Percentiles rank a stretch among this genome's conserved stretches.
These are phyloP conservation scores for Takashimella koratensis DNA, from an alignment of 1,284 basidiomycete genomes.

Conservation along the genomic window DNA sequence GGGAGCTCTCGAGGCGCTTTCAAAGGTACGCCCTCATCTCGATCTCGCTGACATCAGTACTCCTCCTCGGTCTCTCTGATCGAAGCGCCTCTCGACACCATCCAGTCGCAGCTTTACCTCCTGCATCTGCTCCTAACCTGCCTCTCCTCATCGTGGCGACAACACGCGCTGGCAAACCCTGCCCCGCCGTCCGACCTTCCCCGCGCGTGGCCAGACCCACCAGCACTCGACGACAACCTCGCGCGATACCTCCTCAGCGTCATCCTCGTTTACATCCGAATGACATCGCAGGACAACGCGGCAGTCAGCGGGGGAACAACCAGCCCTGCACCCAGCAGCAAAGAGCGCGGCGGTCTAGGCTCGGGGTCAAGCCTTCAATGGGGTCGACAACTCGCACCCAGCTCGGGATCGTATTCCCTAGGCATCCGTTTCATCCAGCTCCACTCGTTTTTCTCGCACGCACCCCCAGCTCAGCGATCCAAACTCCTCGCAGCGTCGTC, in stretches of 20 bases:
- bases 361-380: slow-evolving; percentile 19
- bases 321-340: slow-evolving; percentile 21
- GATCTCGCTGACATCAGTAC: slow-evolving; percentile 45
- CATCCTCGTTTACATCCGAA: slow-evolving; percentile 74
- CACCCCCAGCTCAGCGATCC: slow-evolving; percentile 10
- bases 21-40: slow-evolving; percentile 57
- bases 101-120: slow-evolving; percentile 86
- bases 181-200: slow-evolving; percentile 25
- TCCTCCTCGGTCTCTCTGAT: slow-evolving; percentile 25
- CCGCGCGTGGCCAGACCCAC: slow-evolving; percentile 62
- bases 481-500: slow-evolving; percentile 9
- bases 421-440: slow-evolving; percentile 28
- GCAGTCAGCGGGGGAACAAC: slow-evolving; percentile 9
- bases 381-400: slow-evolving; percentile 12
- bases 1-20: slow-evolving; percentile 68
- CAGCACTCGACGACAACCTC: slow-evolving; percentile 76
- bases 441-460: slow-evolving; percentile 29
- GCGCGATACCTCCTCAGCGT: slow-evolving; percentile 81
- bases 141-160: slow-evolving; percentile 72
- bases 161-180: slow-evolving; percentile 20
- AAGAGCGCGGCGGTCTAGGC: slow-evolving; percentile 16
- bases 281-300: slow-evolving; percentile 54
- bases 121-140: slow-evolving; percentile 74
- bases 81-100: slow-evolving; percentile 62
- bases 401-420: slow-evolving; percentile 17